Conservation (phyloP, 176 grass and related monocot genomes). For the Tillandsia fasciculata region DNA sequence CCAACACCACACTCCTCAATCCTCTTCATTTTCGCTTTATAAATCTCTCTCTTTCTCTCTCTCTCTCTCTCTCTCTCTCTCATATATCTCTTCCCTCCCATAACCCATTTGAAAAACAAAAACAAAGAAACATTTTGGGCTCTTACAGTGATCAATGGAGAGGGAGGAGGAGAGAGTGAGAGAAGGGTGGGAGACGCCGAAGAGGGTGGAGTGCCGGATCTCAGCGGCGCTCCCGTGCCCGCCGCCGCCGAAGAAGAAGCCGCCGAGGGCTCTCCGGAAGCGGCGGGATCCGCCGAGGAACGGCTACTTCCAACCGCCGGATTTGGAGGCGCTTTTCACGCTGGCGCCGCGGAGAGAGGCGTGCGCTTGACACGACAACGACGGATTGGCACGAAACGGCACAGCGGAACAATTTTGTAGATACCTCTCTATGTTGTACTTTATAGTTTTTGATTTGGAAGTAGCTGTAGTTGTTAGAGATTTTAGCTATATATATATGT, state of each 20-base stretch:
- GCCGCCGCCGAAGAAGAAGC: conserved; percentile 54
- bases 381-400: too few relatives aligned
- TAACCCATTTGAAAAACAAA: conserved; percentile 37
- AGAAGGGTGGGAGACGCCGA: conserved; percentile 73
- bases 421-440: too few relatives aligned
- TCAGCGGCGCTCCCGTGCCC: conserved; percentile 52
- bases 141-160: not conserved
- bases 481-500: too few relatives aligned
- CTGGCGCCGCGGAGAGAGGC: conserved; percentile 44
- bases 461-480: too few relatives aligned
- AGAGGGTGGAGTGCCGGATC: conserved; percentile 68
- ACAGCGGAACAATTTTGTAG: too few relatives aligned
- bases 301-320: conserved; percentile 77
- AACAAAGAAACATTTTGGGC: conserved; percentile 7
- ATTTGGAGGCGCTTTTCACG: conserved; percentile 63
- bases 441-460: too few relatives aligned
- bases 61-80: not conserved
- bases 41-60: not conserved
- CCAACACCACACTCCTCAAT: conserved; percentile 6
- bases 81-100: conserved; percentile 47
- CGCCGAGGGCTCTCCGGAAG: conserved; percentile 30
- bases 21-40: conserved; percentile 23
- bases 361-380: too few relatives aligned
- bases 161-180: conserved; percentile 1
- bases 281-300: conserved; percentile 62